phyloP scores from a whole-genome alignment of 1,139 yeast genomes.

The Kluyveromyces sp. region DNA sequence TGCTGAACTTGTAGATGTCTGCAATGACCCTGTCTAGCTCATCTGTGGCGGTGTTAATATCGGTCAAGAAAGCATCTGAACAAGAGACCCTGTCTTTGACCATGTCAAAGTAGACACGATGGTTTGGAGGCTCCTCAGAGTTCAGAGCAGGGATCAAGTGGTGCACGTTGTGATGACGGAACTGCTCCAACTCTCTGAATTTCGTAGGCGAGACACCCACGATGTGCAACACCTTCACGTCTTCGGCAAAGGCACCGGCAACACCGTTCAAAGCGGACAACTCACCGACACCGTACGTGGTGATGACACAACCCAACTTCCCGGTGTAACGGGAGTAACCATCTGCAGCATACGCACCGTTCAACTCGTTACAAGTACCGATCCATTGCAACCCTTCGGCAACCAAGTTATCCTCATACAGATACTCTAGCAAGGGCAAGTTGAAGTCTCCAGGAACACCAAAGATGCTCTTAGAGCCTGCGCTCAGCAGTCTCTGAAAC shows the following conservation, averaged over 20 bases:
- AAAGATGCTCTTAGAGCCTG: slow-evolving; percentile 32
- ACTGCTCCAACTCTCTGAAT: slow-evolving; percentile 31
- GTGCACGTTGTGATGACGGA: slow-evolving; percentile 56
- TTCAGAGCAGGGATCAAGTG: slow-evolving; percentile 59
- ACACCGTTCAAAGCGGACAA: slow-evolving; percentile 60
- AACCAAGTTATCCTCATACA: slow-evolving; percentile 32
- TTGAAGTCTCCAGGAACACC: slow-evolving; percentile 58
- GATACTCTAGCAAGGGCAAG: slow-evolving; percentile 46
- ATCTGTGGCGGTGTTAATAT: slow-evolving; percentile 42
- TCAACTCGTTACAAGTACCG: slow-evolving; percentile 51
- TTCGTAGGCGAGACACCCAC: slow-evolving; percentile 54
- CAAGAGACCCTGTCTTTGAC: slow-evolving; percentile 53
- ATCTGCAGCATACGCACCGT: slow-evolving; percentile 58
- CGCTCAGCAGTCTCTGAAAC: slow-evolving; percentile 23
- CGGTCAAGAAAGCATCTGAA: slow-evolving; percentile 48
- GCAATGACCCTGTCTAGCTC: slow-evolving; percentile 60
- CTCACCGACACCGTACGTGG: slow-evolving; percentile 73
- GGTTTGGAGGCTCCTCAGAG: slow-evolving; percentile 44
- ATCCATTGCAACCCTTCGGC: slow-evolving; percentile 32
- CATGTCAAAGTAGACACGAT: slow-evolving; percentile 55
- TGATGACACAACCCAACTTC: slow-evolving; percentile 50
- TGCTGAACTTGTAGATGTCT: slow-evolving; percentile 47
- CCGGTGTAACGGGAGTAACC: slow-evolving; percentile 61
- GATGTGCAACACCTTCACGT: slow-evolving; percentile 55
- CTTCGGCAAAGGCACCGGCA: slow-evolving; percentile 63